phyloP scores from a whole-genome alignment of 148 eudicot species.

The Talinum fruticosum region DNA sequence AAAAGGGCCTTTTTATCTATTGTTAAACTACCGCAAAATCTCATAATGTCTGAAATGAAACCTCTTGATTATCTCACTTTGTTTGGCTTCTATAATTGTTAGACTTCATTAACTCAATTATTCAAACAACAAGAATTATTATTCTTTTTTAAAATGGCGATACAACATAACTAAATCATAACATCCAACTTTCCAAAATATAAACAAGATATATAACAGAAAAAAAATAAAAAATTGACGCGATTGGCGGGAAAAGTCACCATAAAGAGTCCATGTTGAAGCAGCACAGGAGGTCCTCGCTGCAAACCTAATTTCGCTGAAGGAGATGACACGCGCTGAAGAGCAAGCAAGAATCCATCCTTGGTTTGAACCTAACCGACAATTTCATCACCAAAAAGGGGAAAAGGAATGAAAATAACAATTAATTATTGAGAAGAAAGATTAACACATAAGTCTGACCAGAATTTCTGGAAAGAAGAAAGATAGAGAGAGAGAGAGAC shows the following conservation, averaged over 20 bases:
- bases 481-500: constrained; percentile 3
- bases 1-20: background rate
- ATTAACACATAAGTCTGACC: background rate
- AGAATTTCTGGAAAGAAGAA: background rate
- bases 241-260: constrained; percentile 35
- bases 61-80: no score
- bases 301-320: constrained; percentile 19
- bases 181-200: background rate
- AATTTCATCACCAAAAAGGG: background rate
- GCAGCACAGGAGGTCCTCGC: constrained; percentile 65
- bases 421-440: no score
- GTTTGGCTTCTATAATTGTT: background rate
- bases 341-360: constrained; percentile 75
- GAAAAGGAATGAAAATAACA: background rate
- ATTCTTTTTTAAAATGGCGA: no score
- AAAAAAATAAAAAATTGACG: background rate
- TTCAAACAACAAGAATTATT: background rate
- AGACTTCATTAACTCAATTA: background rate
- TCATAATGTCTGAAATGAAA: no score
- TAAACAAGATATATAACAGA: background rate
- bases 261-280: constrained; percentile 85
- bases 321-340: constrained; percentile 69
- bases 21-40: background rate
- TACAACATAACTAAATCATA: background rate
- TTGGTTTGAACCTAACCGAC: constrained; percentile 57